Conservation (phyloP, 257 asterid genomes). For the Fraxinus americana region DNA sequence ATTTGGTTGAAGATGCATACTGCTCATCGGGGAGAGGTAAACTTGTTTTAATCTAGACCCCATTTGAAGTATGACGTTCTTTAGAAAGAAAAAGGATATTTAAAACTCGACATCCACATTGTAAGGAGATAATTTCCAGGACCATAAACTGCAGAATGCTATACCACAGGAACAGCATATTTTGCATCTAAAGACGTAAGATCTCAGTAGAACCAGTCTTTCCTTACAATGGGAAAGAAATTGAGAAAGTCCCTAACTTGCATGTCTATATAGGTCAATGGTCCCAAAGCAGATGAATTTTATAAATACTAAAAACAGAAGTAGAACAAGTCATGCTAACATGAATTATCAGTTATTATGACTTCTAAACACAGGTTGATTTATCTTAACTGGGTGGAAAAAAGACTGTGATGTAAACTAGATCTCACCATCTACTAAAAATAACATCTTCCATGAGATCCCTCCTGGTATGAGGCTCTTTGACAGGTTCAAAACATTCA, state of each 20-base stretch:
- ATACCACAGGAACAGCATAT: background rate
- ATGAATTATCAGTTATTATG: background rate
- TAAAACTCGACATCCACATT: background rate
- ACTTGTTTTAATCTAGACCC: background rate
- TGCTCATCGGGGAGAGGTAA: background rate
- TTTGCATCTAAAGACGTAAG: background rate
- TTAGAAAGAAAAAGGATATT: background rate
- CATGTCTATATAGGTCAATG: background rate
- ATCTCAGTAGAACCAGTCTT: background rate
- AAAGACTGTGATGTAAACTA: background rate
- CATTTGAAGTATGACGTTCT: background rate
- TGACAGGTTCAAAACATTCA: slow-evolving; percentile 82
- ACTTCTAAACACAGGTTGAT: background rate
- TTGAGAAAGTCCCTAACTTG: background rate
- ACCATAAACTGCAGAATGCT: background rate
- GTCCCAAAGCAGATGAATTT: background rate
- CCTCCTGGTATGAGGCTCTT: slow-evolving; percentile 66
- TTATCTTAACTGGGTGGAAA: background rate
- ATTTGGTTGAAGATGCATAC: background rate
- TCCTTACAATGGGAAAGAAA: background rate
- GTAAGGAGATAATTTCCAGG: background rate
- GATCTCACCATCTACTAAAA: slow-evolving; percentile 69
- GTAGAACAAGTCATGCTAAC: background rate
- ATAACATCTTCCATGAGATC: slow-evolving; percentile 89
- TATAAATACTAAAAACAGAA: background rate